phyloP scores from a whole-genome alignment of 129 eudicot genomes.

The Gnaphalium uliginosum region DNA sequence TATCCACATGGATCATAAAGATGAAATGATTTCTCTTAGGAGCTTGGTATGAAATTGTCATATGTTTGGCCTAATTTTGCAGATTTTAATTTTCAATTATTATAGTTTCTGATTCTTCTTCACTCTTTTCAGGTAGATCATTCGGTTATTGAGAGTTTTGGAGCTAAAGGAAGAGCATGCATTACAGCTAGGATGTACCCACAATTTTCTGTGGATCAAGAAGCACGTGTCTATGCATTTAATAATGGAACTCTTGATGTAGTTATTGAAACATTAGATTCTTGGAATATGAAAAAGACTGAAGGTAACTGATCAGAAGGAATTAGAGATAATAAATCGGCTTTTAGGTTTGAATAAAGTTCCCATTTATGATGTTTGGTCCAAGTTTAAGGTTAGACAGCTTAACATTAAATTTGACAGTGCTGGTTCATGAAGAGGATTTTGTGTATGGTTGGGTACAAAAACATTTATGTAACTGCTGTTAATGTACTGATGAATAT shows the following conservation, averaged over 20 bases:
- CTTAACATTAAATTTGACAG: not conserved
- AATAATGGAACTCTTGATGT: slow-evolving; percentile 46
- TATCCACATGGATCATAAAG: slow-evolving; percentile 43
- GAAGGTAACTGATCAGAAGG: slow-evolving; percentile 29
- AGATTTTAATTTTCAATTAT: not conserved
- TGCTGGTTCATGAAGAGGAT: not conserved
- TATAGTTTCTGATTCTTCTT: not conserved
- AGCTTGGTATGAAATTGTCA: slow-evolving; percentile 50
- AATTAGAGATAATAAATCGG: slow-evolving; percentile 2
- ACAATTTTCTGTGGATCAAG: slow-evolving; percentile 24
- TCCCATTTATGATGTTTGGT: not conserved
- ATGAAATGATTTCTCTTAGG: slow-evolving; percentile 49
- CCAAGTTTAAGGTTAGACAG: not conserved
- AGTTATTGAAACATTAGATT: slow-evolving; percentile 41
- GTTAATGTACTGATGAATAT: not conserved
- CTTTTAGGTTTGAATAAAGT: slow-evolving; percentile 18
- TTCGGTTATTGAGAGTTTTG: slow-evolving; percentile 59
- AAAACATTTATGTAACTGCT: not conserved
- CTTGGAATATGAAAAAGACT: slow-evolving; percentile 66
- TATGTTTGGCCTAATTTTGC: not conserved
- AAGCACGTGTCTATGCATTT: slow-evolving; percentile 49
- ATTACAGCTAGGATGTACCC: slow-evolving; percentile 56
- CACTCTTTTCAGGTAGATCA: slow-evolving; percentile 51
- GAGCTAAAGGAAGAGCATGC: slow-evolving; percentile 59
- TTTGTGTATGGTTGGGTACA: not conserved